Evolutionary conservation across 2,329 filamentous ascomycete genomes (phyloP).

Genomic region (Phyllachora maydis): DNA sequence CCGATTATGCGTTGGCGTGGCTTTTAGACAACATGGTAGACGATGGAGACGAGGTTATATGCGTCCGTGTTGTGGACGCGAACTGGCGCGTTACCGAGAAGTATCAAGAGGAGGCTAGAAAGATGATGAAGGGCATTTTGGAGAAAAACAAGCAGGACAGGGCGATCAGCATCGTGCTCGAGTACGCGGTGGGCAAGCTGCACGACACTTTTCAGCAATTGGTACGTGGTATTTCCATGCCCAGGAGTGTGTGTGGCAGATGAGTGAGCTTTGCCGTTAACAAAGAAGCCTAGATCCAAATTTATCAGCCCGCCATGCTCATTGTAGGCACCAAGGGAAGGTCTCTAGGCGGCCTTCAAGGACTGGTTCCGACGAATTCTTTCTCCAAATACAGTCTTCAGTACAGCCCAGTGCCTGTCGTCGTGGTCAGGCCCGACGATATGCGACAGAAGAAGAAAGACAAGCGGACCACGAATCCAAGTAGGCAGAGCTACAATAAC

Average conservation of each 20-base stretch:
- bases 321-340: slow-evolving; percentile 78
- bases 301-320: slow-evolving; percentile 80
- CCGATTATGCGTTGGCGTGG: slow-evolving; percentile 83
- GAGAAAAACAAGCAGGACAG: slow-evolving; percentile 60
- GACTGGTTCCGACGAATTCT: slow-evolving; percentile 61
- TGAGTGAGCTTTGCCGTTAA: no score
- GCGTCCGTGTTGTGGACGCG: slow-evolving; percentile 71
- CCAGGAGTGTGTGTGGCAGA: not conserved
- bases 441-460: slow-evolving; percentile 80
- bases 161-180: slow-evolving; percentile 67
- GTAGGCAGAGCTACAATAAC: slow-evolving; percentile 53
- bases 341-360: slow-evolving; percentile 69
- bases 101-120: slow-evolving; percentile 58
- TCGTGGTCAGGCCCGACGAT: slow-evolving; percentile 72
- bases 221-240: slow-evolving; percentile 39
- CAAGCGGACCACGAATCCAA: slow-evolving; percentile 62
- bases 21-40: slow-evolving; percentile 80
- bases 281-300: slow-evolving; percentile 66
- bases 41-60: slow-evolving; percentile 84
- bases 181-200: slow-evolving; percentile 76
- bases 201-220: slow-evolving; percentile 80
- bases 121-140: slow-evolving; percentile 56
- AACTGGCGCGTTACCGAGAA: slow-evolving; percentile 51
- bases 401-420: slow-evolving; percentile 80
- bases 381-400: slow-evolving; percentile 92